phyloP scores from a whole-genome alignment of 495 filamentous ascomycete genomes.

The Penicillium diatomitis region DNA sequence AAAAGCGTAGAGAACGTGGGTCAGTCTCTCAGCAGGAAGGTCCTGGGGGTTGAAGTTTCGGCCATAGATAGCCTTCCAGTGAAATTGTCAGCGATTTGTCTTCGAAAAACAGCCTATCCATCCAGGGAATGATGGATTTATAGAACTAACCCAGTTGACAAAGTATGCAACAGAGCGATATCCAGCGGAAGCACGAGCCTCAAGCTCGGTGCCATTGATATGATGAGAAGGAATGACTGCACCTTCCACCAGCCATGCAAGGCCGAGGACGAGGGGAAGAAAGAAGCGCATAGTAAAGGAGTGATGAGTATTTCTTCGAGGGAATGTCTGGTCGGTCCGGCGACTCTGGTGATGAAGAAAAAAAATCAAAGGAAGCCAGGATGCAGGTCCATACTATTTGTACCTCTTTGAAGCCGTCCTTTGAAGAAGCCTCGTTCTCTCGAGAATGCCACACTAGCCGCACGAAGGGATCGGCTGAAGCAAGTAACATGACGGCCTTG shows the following conservation, averaged over 20 bases:
- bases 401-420: neutral
- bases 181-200: slow-evolving; percentile 16
- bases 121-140: neutral
- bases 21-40: slow-evolving; percentile 65
- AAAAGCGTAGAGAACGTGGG: slow-evolving; percentile 82
- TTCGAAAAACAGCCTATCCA: no score
- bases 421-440: neutral
- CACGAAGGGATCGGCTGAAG: no score
- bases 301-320: neutral
- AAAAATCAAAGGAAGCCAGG: neutral
- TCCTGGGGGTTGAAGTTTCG: slow-evolving; percentile 66
- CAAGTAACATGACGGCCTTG: neutral
- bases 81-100: no score
- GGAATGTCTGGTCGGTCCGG: slow-evolving; percentile 5
- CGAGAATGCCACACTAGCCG: no score
- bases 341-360: slow-evolving; percentile 1
- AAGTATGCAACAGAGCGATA: slow-evolving; percentile 75
- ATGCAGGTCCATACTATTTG: neutral
- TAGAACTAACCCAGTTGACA: slow-evolving; percentile 57
- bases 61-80: slow-evolving; percentile 57
- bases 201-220: slow-evolving; percentile 2
- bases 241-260: slow-evolving; percentile 9
- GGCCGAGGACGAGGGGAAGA: slow-evolving; percentile 5
- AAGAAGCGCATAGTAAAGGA: slow-evolving; percentile 8
- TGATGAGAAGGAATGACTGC: slow-evolving; percentile 1